Evolutionary conservation across 192 early-diverging fungal species (phyloP).

Genomic region (Dispira simplex): DNA sequence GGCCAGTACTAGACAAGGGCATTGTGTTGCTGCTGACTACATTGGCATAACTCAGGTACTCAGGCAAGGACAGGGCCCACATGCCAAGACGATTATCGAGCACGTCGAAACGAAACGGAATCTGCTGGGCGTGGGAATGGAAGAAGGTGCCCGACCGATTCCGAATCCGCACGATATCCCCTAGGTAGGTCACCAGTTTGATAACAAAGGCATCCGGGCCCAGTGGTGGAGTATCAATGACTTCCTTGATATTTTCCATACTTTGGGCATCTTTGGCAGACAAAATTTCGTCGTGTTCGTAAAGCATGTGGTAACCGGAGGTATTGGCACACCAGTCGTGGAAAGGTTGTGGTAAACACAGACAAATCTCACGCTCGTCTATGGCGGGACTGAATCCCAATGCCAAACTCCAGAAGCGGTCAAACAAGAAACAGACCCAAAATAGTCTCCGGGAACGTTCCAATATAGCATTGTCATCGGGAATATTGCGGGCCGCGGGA

Average conservation of each 20-base stretch:
- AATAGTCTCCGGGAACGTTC: slow-evolving; percentile 4
- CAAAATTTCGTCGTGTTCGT: slow-evolving; percentile 7
- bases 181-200: slow-evolving; percentile 9
- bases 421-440: slow-evolving; percentile 11
- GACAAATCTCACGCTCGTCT: slow-evolving; percentile 12
- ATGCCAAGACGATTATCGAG: not conserved
- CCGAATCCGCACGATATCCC: slow-evolving; percentile 10
- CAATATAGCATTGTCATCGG: not conserved
- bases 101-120: not conserved
- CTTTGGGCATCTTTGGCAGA: not conserved
- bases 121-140: not conserved
- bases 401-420: slow-evolving; percentile 8
- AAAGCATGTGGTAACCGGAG: not conserved
- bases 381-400: slow-evolving; percentile 9
- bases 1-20: not conserved
- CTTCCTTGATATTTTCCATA: not conserved
- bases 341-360: not conserved
- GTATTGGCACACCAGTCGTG: not conserved
- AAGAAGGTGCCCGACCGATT: slow-evolving; percentile 6
- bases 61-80: slow-evolving; percentile 11
- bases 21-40: not conserved
- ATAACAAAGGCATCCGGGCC: slow-evolving; percentile 5
- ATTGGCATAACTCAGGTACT: not conserved
- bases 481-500: slow-evolving; percentile 1
- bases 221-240: not conserved